phyloP scores from a whole-genome alignment of 345 rosid species.

The Passiflora organensis region DNA sequence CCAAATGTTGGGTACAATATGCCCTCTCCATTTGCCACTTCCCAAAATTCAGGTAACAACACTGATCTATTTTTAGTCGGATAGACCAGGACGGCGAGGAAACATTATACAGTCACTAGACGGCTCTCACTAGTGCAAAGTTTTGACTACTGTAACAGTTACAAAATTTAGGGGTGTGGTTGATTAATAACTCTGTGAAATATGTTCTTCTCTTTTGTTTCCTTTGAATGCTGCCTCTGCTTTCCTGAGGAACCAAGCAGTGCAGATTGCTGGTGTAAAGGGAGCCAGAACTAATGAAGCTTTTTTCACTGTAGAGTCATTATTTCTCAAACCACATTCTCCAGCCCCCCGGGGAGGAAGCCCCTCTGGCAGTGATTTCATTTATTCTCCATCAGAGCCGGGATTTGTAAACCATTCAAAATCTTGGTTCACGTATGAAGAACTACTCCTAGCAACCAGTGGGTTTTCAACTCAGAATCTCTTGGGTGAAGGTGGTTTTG shows the following conservation, averaged over 20 bases:
- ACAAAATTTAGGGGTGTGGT: too few relatives aligned
- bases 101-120: too few relatives aligned
- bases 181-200: too few relatives aligned
- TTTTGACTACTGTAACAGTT: too few relatives aligned
- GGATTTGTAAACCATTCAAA: slow-evolving; percentile 66
- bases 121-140: too few relatives aligned
- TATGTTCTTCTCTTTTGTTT: slow-evolving; percentile 6
- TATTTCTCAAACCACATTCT: slow-evolving; percentile 52
- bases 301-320: slow-evolving; percentile 44
- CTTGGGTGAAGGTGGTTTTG: slow-evolving; percentile 98
- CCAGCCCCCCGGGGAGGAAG: slow-evolving; percentile 43
- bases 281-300: slow-evolving; percentile 8
- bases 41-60: slow-evolving; percentile 79
- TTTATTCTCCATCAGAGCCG: slow-evolving; percentile 60
- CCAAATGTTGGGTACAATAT: slow-evolving; percentile 44
- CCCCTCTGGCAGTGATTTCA: slow-evolving; percentile 48
- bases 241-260: neutral
- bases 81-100: too few relatives aligned
- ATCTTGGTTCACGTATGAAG: slow-evolving; percentile 88
- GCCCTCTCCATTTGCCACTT: slow-evolving; percentile 78
- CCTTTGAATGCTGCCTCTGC: slow-evolving; percentile 2
- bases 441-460: slow-evolving; percentile 64
- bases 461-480: slow-evolving; percentile 69
- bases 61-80: neutral
- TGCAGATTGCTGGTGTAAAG: slow-evolving; percentile 1